Evolutionary conservation across 192 early-diverging fungal genomes (phyloP).

Genomic region (Chytriomyces hyalinus): DNA sequence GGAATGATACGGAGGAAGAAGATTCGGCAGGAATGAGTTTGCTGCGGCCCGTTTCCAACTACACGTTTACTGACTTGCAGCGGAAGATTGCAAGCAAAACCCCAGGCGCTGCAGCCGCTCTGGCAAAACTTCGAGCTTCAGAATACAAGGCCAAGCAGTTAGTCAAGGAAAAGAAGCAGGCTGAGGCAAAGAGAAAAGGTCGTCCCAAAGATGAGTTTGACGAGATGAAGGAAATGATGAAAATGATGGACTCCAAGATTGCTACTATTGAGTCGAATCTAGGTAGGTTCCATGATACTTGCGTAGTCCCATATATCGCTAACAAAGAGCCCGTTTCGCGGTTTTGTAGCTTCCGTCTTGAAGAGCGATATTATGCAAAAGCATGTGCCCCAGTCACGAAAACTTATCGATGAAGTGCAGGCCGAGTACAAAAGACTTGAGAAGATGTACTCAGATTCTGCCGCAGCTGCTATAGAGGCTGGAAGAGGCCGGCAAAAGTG

Average conservation of each 20-base stretch:
- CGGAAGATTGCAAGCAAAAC: constrained; percentile 4
- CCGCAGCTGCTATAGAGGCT: constrained; percentile 30
- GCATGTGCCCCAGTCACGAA: constrained; percentile 40
- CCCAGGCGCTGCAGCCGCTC: constrained; percentile 1
- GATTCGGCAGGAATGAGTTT: neutral
- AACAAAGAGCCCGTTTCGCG: neutral
- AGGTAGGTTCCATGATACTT: constrained; percentile 26
- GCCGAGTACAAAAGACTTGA: constrained; percentile 48
- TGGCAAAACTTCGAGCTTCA: constrained; percentile 19
- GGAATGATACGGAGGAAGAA: neutral
- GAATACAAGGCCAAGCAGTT: constrained; percentile 19
- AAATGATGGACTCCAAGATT: constrained; percentile 40
- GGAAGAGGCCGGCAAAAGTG: neutral
- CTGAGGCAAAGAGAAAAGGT: constrained; percentile 6
- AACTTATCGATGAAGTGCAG: constrained; percentile 47
- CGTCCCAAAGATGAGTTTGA: constrained; percentile 51
- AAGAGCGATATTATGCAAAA: constrained; percentile 21
- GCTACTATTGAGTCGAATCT: constrained; percentile 49
- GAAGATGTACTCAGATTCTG: constrained; percentile 41
- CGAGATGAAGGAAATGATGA: constrained; percentile 49
- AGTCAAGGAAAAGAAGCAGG: neutral
- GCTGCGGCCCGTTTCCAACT: neutral
- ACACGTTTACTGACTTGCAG: neutral
- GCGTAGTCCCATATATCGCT: neutral
- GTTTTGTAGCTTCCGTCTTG: constrained; percentile 23